Evolutionary conservation across 2,329 filamentous ascomycete species (phyloP).

Genomic region (Fusarium sp.): DNA sequence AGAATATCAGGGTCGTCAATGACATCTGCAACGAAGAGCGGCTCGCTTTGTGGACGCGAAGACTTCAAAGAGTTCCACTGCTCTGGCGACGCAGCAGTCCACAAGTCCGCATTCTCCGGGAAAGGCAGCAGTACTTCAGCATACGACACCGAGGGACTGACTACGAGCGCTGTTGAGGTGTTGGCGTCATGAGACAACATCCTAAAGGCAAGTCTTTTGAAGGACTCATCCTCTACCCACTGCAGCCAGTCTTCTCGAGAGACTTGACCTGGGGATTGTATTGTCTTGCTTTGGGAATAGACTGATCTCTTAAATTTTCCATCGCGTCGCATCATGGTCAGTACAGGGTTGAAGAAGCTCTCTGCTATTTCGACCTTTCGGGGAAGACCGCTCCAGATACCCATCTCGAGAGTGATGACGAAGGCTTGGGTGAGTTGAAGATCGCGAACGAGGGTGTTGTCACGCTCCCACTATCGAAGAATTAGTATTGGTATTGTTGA

Average conservation of each 20-base stretch:
- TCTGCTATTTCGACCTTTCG: constrained; percentile 56
- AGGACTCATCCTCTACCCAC: constrained; percentile 49
- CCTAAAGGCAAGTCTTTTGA: constrained; percentile 47
- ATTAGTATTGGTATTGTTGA: not conserved
- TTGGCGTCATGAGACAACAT: constrained; percentile 48
- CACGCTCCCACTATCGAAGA: constrained; percentile 46
- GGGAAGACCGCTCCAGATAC: constrained; percentile 53
- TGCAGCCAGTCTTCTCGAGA: constrained; percentile 43
- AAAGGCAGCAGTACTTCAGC: constrained; percentile 47
- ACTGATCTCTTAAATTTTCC: constrained; percentile 47
- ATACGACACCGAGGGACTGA: constrained; percentile 48
- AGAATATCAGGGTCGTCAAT: constrained; percentile 37
- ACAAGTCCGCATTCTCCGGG: constrained; percentile 38
- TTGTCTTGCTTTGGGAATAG: constrained; percentile 25
- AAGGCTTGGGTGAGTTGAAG: constrained; percentile 51
- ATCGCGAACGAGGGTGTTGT: constrained; percentile 49
- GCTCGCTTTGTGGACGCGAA: not conserved
- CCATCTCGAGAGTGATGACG: constrained; percentile 49
- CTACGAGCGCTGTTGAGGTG: constrained; percentile 46
- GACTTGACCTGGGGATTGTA: not conserved
- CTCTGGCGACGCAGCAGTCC: constrained; percentile 42
- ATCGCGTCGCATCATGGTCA: constrained; percentile 53
- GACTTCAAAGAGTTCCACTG: constrained; percentile 39
- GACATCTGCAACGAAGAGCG: constrained; percentile 14
- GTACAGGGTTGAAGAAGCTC: constrained; percentile 50